phyloP scores from a whole-genome alignment of 2,329 filamentous ascomycete genomes.

The Huntiella moniliformis region DNA sequence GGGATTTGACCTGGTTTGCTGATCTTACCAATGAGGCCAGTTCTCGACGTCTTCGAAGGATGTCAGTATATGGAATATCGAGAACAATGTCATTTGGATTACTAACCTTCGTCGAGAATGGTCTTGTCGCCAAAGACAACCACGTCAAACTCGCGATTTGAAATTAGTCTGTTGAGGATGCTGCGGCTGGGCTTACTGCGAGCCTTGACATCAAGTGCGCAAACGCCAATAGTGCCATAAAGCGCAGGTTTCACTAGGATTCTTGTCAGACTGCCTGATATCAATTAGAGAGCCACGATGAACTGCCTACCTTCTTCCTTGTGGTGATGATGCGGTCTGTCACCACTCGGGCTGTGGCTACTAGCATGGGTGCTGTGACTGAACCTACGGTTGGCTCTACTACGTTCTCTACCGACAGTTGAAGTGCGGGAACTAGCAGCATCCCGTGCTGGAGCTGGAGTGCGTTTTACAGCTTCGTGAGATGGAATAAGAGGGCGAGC shows the following conservation, averaged over 20 bases:
- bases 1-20: neutral
- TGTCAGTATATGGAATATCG: neutral
- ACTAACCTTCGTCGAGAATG: slow-evolving; percentile 70
- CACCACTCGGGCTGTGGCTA: slow-evolving; percentile 62
- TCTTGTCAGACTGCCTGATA: slow-evolving; percentile 15
- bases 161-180: slow-evolving; percentile 80
- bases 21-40: slow-evolving; percentile 65
- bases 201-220: slow-evolving; percentile 86
- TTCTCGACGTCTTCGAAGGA: slow-evolving; percentile 55
- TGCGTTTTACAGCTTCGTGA: slow-evolving; percentile 12
- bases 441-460: slow-evolving; percentile 2
- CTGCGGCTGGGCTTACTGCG: slow-evolving; percentile 93
- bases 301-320: slow-evolving; percentile 31
- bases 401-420: slow-evolving; percentile 40
- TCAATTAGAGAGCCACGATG: neutral
- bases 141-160: slow-evolving; percentile 85
- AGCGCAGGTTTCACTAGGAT: slow-evolving; percentile 34
- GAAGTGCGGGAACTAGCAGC: slow-evolving; percentile 21
- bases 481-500: slow-evolving; percentile 11
- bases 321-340: slow-evolving; percentile 33
- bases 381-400: slow-evolving; percentile 53
- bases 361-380: slow-evolving; percentile 69
- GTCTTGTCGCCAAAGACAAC: slow-evolving; percentile 98
- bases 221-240: slow-evolving; percentile 67
- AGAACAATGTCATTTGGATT: neutral